phyloP scores from a whole-genome alignment of 495 filamentous ascomycete species.

The Trichoderma erinaceum region DNA sequence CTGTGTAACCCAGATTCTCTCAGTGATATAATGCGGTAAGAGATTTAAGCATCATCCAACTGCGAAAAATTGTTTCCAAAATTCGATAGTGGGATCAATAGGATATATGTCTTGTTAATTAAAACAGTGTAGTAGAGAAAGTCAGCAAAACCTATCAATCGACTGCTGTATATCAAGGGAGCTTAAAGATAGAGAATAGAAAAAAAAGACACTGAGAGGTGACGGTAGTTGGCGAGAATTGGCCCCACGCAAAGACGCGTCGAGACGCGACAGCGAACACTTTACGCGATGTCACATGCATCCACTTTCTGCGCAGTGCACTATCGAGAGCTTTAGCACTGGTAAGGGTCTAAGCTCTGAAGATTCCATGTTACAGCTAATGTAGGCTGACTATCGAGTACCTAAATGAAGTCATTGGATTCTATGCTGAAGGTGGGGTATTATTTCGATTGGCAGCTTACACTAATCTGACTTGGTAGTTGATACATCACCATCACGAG shows the following conservation, averaged over 20 bases:
- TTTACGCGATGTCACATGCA: conserved; percentile 14
- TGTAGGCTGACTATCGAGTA: too few relatives aligned
- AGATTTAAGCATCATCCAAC: too few relatives aligned
- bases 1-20: not conserved
- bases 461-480: too few relatives aligned
- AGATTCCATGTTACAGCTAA: too few relatives aligned
- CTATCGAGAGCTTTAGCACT: too few relatives aligned
- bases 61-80: too few relatives aligned
- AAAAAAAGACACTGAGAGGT: not conserved
- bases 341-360: too few relatives aligned
- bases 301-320: not conserved
- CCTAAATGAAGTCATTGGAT: too few relatives aligned
- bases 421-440: too few relatives aligned
- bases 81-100: not conserved
- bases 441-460: too few relatives aligned
- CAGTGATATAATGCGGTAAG: not conserved
- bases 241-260: conserved; percentile 10
- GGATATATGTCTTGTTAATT: not conserved
- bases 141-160: not conserved
- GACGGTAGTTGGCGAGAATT: not conserved
- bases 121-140: too few relatives aligned
- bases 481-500: not conserved
- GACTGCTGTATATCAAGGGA: not conserved
- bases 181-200: not conserved
- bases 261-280: not conserved